A percentile compares a stretch with the other conserved stretches of the same genome.
Evolutionary conservation across 345 rosid species (phyloP).

Genomic region (Anastatica hierochuntica): DNA sequence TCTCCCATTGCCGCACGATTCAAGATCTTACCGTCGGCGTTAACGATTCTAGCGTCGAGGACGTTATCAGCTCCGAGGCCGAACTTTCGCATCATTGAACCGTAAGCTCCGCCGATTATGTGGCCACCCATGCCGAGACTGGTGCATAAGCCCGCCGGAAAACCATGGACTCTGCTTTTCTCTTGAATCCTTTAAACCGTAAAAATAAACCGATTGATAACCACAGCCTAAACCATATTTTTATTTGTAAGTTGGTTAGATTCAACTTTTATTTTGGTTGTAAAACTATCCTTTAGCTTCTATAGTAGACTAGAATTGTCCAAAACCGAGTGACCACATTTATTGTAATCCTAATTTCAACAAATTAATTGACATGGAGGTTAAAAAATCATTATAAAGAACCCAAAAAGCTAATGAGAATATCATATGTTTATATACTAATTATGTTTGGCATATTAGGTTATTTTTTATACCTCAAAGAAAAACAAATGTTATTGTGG

Average conservation of each 20-base stretch:
- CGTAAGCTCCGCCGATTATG: conserved; percentile 59
- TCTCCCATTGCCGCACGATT: conserved; percentile 62
- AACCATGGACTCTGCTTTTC: conserved; percentile 51
- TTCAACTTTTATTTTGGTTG: neutral
- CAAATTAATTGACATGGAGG: too few species aligned
- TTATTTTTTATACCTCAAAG: too few species aligned
- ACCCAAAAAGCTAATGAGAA: too few species aligned
- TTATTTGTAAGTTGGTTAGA: neutral
- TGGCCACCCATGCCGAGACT: conserved; percentile 65
- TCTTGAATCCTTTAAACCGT: conserved; percentile 37
- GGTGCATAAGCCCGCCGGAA: conserved; percentile 62
- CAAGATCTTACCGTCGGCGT: conserved; percentile 42
- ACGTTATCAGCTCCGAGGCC: conserved; percentile 82
- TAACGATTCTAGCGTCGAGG: conserved; percentile 52
- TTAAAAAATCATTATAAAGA: too few species aligned
- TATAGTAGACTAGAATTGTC: neutral
- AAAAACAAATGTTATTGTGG: neutral
- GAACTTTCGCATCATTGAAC: conserved; percentile 64
- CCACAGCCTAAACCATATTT: neutral
- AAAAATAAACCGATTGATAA: neutral
- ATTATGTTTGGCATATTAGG: too few species aligned
- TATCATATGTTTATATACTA: too few species aligned
- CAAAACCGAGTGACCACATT: neutral
- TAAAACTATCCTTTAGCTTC: too few species aligned
- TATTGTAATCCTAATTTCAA: too few species aligned